Conservation (phyloP, 2,329 filamentous ascomycete species). For the Madurella mycetomatis region DNA sequence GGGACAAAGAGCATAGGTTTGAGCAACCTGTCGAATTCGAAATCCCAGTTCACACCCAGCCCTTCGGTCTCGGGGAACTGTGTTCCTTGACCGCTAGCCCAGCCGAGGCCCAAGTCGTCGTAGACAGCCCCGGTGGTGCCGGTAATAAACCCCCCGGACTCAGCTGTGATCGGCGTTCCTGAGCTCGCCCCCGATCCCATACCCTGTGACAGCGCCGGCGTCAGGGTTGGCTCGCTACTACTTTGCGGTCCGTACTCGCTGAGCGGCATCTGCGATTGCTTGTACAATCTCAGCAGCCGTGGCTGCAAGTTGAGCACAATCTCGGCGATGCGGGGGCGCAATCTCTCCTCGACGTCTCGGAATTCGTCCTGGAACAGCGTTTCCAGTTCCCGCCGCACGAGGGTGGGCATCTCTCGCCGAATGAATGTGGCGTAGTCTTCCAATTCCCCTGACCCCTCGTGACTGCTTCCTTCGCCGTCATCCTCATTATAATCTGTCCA, state of each 20-base stretch:
- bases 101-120: not conserved
- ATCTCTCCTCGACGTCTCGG: conserved; percentile 21
- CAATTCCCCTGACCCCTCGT: conserved; percentile 10
- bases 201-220: conserved; percentile 5
- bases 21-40: conserved; percentile 19
- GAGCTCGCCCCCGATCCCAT: not conserved
- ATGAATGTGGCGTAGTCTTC: conserved; percentile 25
- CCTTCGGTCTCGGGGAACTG: not conserved
- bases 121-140: not conserved
- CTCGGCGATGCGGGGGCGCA: conserved; percentile 21
- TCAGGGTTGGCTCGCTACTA: not conserved
- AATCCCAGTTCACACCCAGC: conserved; percentile 16
- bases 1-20: conserved; percentile 12
- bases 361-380: conserved; percentile 20
- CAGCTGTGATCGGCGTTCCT: not conserved
- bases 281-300: conserved; percentile 20
- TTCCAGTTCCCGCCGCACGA: conserved; percentile 25
- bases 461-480: conserved; percentile 1
- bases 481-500: conserved; percentile 16
- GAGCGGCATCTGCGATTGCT: conserved; percentile 22
- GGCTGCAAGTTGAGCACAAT: conserved; percentile 24
- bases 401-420: conserved; percentile 24
- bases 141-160: not conserved
- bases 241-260: conserved; percentile 21
- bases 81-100: not conserved